Evolutionary conservation across 495 filamentous ascomycete species (phyloP), one percentile per base, ranked within the genome.

Genomic region (Neurospora pannonica): DNA sequence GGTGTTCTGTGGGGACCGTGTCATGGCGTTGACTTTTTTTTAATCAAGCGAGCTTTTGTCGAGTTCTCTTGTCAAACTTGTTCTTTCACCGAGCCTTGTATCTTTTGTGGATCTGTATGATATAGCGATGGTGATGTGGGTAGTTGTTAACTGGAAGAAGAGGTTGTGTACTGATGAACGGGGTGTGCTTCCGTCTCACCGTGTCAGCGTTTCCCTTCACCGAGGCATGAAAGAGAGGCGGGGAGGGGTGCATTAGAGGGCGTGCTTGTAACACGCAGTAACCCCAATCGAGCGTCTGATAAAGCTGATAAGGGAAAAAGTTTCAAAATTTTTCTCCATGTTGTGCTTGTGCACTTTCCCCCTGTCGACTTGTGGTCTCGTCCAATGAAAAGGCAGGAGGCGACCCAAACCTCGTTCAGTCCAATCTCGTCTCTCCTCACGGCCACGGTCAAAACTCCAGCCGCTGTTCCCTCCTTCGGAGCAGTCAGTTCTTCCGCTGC

Each of bases 401-500:
- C 54, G 28, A 62, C 5, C 54, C 54, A 31, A 62, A 24, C 46
- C 28, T 54, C 8, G 13, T 17, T 5, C 24, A 28, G 48, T 60
- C 48, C 48, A 60, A 62, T 62, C 11, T 31, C 24, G 4, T 31
- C 24, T 62, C 54, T 62, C 46, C 46, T 54, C 76, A 48, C 75
- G 40, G 40, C 40, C 40, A 42, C 40, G 78, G 78, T 80, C 72
- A 81, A 81, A 81, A 80, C 78, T 81, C 79, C 78, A 76, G 79
- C 79, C 78, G 78, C 77, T 46, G 46, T 48, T 48, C 46, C 78
- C 77, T 75, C 73, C 73, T 74, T 81, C 80, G 80, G 80, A 81
- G 73, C 77, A 72, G 75, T 74, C 77, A 77, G 78, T 81, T 81
- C 80, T 81, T 81, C 80, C 80, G 80, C 80, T 74, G 80, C 80